Conservation (phyloP, 2,329 filamentous ascomycete genomes). For the Ceratocystis variospora region DNA sequence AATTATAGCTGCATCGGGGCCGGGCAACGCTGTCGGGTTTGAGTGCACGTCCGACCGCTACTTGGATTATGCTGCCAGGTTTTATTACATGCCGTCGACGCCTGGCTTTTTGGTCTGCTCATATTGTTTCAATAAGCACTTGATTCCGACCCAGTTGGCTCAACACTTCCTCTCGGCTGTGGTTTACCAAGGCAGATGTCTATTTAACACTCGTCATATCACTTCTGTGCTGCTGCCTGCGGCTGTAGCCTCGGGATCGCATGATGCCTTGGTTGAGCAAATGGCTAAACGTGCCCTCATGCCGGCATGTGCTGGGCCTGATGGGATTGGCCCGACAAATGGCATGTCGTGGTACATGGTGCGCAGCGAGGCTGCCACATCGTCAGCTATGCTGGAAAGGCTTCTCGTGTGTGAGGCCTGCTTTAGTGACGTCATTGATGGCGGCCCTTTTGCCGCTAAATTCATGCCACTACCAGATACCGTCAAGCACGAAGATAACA, state of each 20-base stretch:
- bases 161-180: constrained; percentile 22
- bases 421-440: constrained; percentile 26
- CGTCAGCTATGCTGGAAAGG: constrained; percentile 23
- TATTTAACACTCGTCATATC: constrained; percentile 11
- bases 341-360: constrained; percentile 27
- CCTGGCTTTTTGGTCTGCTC: constrained; percentile 30
- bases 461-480: constrained; percentile 25
- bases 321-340: constrained; percentile 21
- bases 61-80: constrained; percentile 25
- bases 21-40: neutral
- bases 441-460: constrained; percentile 23
- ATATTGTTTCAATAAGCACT: constrained; percentile 29
- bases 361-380: neutral
- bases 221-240: neutral
- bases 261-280: constrained; percentile 23
- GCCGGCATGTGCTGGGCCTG: constrained; percentile 24
- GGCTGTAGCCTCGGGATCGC: neutral
- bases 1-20: neutral
- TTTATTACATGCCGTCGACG: constrained; percentile 24
- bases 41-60: constrained; percentile 11
- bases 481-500: constrained; percentile 17
- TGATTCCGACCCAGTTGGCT: constrained; percentile 25
- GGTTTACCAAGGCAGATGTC: constrained; percentile 2
- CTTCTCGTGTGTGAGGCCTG: constrained; percentile 30
- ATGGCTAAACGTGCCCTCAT: constrained; percentile 23